Evolutionary conservation across 2,329 filamentous ascomycete species (phyloP).

Genomic region (Myriosclerotinia curreyana): DNA sequence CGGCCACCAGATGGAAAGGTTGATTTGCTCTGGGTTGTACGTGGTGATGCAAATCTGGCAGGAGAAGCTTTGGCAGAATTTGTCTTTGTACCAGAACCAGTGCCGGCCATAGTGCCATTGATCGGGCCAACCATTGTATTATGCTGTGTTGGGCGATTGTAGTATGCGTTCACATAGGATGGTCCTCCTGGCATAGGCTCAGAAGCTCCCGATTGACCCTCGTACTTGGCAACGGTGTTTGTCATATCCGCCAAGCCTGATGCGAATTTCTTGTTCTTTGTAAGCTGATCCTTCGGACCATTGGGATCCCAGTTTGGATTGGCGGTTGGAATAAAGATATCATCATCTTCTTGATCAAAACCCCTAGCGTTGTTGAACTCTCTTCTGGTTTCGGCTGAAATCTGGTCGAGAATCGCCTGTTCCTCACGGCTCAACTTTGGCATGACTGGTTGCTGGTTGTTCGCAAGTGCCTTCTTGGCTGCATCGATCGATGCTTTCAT

Average conservation of each 20-base stretch:
- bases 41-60: conserved; percentile 12
- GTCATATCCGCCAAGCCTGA: neutral
- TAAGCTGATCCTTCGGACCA: neutral
- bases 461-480: conserved; percentile 7
- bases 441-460: conserved; percentile 1
- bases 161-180: conserved; percentile 10
- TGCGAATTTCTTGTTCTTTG: neutral
- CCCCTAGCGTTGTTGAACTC: conserved; percentile 9
- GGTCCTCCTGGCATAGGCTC: neutral
- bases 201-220: neutral
- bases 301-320: conserved; percentile 4
- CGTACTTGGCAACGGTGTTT: neutral
- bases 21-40: conserved; percentile 10
- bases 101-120: neutral
- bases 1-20: conserved; percentile 7
- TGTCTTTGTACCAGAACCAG: neutral
- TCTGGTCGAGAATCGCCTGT: neutral
- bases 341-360: conserved; percentile 17
- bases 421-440: conserved; percentile 8
- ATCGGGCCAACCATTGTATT: neutral
- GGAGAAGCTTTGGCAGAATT: neutral
- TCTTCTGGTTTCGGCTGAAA: neutral
- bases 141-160: conserved; percentile 9
- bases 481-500: neutral
- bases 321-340: neutral